These are phyloP conservation scores for Solanum aculeatissimum DNA, from an alignment of 305 asterid species.

Conservation along the genomic window DNA sequence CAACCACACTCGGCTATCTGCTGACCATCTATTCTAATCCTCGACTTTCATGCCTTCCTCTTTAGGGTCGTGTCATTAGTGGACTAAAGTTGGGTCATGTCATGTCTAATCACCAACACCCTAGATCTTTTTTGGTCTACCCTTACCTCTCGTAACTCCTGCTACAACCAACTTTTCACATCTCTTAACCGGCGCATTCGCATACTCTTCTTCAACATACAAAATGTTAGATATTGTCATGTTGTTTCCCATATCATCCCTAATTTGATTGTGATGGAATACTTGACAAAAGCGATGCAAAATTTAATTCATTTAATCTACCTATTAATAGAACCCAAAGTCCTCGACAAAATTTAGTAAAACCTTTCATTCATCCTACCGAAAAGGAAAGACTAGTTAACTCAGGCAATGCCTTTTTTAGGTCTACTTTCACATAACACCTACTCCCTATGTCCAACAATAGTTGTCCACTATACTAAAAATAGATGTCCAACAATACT, in stretches of 20 bases:
- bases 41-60: not conserved
- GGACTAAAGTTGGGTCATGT: not conserved
- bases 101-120: not conserved
- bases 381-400: not conserved
- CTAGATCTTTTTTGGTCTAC: not conserved
- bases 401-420: not conserved
- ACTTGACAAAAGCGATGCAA: not conserved
- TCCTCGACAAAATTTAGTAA: not conserved
- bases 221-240: not conserved
- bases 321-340: not conserved
- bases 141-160: not conserved
- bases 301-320: not conserved
- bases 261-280: not conserved
- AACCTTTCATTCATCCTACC: not conserved
- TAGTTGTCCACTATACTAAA: too few relatives aligned
- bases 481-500: too few relatives aligned
- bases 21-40: not conserved
- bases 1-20: not conserved
- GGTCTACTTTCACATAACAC: not conserved
- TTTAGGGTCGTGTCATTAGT: not conserved
- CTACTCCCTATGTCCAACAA: too few relatives aligned
- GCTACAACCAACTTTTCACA: not conserved
- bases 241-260: not conserved
- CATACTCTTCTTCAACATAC: not conserved
- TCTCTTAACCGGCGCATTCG: not conserved